Conservation (phyloP, 768 basidiomycete species). For the Boletus vinaceobasis region DNA sequence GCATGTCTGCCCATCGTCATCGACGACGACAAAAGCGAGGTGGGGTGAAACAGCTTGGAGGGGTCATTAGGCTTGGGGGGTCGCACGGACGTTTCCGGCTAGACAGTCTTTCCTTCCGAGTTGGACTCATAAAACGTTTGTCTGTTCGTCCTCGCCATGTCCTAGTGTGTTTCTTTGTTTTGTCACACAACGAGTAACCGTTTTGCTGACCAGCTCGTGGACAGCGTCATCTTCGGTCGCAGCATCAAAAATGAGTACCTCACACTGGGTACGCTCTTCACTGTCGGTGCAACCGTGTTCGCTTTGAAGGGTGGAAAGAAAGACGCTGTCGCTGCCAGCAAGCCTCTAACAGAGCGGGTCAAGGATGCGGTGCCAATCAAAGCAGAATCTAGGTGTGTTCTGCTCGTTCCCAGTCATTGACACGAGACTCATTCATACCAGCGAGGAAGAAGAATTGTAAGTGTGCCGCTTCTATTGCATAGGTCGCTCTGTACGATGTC, state of each 20-base stretch:
- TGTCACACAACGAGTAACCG: not conserved
- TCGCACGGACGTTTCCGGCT: constrained; percentile 22
- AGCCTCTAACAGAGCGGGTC: constrained; percentile 50
- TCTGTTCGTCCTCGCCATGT: constrained; percentile 34
- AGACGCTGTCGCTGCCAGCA: constrained; percentile 36
- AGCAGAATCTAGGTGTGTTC: constrained; percentile 65
- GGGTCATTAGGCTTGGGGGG: constrained; percentile 23
- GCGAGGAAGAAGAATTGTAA: constrained; percentile 86
- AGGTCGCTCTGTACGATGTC: constrained; percentile 28
- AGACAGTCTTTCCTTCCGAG: not conserved
- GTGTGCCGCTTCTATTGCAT: constrained; percentile 28
- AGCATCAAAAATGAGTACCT: constrained; percentile 81
- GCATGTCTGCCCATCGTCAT: not conserved
- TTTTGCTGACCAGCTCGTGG: constrained; percentile 1
- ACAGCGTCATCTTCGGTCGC: constrained; percentile 75
- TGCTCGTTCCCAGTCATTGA: not conserved
- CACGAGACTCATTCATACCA: constrained; percentile 27
- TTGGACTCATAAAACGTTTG: not conserved
- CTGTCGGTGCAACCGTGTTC: constrained; percentile 52
- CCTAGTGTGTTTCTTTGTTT: constrained; percentile 36
- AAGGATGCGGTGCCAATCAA: constrained; percentile 63
- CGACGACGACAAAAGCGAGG: not conserved
- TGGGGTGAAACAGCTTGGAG: not conserved
- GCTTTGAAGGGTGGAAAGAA: constrained; percentile 58
- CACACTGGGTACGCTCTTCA: constrained; percentile 61